A percentile compares a stretch with the other conserved stretches of the same genome.
Conservation (phyloP, 2,329 filamentous ascomycete species). For the Verticillium alfalfae region DNA sequence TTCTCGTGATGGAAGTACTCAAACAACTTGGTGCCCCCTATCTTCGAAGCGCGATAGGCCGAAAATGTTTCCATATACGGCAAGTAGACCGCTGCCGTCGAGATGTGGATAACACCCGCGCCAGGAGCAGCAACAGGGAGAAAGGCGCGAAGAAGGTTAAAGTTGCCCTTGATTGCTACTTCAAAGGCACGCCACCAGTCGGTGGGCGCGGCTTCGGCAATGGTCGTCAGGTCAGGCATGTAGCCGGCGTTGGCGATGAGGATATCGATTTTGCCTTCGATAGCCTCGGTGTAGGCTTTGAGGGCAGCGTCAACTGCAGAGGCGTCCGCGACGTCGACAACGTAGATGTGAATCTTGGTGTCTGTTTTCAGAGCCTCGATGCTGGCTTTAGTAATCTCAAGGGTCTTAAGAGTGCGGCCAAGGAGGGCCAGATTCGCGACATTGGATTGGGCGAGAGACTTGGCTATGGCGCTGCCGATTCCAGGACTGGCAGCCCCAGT, state of each 20-base stretch:
- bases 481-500: slow-evolving; percentile 31
- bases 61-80: slow-evolving; percentile 20
- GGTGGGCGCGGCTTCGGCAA: slow-evolving; percentile 9
- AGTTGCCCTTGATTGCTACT: slow-evolving; percentile 15
- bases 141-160: slow-evolving; percentile 15
- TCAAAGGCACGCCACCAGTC: slow-evolving; percentile 21
- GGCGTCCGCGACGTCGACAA: slow-evolving; percentile 11
- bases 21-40: slow-evolving; percentile 32
- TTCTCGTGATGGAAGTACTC: slow-evolving; percentile 35
- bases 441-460: slow-evolving; percentile 30
- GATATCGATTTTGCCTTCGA: slow-evolving; percentile 14
- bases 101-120: slow-evolving; percentile 16
- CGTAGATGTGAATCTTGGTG: slow-evolving; percentile 10
- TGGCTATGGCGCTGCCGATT: slow-evolving; percentile 32
- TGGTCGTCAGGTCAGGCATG: slow-evolving; percentile 9
- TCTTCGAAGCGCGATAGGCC: slow-evolving; percentile 35
- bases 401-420: slow-evolving; percentile 18
- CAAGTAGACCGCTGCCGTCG: slow-evolving; percentile 15
- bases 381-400: slow-evolving; percentile 15
- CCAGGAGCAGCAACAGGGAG: slow-evolving; percentile 6
- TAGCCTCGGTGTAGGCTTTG: not conserved
- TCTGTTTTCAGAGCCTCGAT: slow-evolving; percentile 12
- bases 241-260: slow-evolving; percentile 21
- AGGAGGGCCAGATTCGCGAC: slow-evolving; percentile 45
- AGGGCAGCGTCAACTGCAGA: slow-evolving; percentile 6